Evolutionary conservation across 345 rosid genomes (phyloP), one percentile per base, ranked within the genome.

Genomic region (Crucihimalaya himalaica): DNA sequence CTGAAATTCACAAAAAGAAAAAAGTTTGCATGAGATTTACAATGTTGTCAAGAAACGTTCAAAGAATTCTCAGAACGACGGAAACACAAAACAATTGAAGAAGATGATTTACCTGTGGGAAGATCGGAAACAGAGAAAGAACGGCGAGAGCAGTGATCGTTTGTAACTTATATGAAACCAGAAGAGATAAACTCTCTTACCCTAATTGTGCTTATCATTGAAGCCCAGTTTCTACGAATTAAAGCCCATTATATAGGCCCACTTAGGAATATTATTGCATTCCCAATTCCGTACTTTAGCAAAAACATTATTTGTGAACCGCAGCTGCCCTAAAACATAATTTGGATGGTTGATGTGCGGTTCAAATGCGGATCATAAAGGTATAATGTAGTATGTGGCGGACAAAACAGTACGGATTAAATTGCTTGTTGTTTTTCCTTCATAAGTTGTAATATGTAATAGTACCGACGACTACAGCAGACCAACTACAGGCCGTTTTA

Each of bases 31-130:
- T 53, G 3, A 67, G 60, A 40, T 54, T 10, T n/a, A 1, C 5
- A 32, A 11, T 13, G 43, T 16, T 63, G 3, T 8, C 11, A 12
- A 18, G 42, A 16, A 43, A 43, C 31, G 31, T 20, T 11, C 3
- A 32, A 8, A 18, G 8, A 16, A 29, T 2, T 28, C n/a, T 43
- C 40, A 43, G 53, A 63, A 43, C 5, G 31, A 21, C 6, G 12
- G 9, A 57, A 18, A 6, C 4, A 32, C 25, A 32, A 57, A 10
- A 32, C 6, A 3, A 11, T n/a, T 16, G 40, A 60, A 37, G 69
- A 71, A 71, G 42, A 35, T 4, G 48, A 3, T n/a, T 42, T 51
- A 73, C 77, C 71, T 73, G 57, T 54, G 35, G 35, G 35, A 15
- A 61, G 50, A 23, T 39, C 66, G 34, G 66, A 61, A 61, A 20